Percentiles rank a stretch among this genome's conserved stretches.
Conservation (phyloP, 1,139 yeast genomes). For the Ogataea hybrid region DNA sequence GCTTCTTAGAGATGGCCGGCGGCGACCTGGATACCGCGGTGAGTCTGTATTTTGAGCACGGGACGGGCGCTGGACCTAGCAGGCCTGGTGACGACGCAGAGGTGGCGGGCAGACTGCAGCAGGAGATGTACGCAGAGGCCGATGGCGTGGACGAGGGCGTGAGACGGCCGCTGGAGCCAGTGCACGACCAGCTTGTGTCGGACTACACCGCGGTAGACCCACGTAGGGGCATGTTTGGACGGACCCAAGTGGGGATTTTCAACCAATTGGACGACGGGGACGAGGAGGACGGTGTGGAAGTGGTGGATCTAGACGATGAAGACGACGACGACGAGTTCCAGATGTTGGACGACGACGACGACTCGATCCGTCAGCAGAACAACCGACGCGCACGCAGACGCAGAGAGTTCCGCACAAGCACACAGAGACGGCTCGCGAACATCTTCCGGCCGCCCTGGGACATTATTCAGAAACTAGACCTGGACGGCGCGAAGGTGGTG, state of each 20-base stretch:
- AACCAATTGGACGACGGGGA: conserved; percentile 41
- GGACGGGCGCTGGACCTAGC: conserved; percentile 32
- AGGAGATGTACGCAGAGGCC: conserved; percentile 51
- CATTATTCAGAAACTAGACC: conserved; percentile 60
- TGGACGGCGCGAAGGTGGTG: conserved; percentile 68
- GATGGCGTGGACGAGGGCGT: conserved; percentile 50
- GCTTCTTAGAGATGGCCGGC: conserved; percentile 77
- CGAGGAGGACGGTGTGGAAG: conserved; percentile 23
- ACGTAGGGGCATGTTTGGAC: conserved; percentile 39
- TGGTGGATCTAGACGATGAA: conserved; percentile 26
- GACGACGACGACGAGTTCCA: conserved; percentile 29
- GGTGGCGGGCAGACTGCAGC: conserved; percentile 62
- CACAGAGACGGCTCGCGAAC: conserved; percentile 72
- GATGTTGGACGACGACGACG: conserved; percentile 24
- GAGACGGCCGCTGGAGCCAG: conserved; percentile 75
- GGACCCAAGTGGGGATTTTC: conserved; percentile 45
- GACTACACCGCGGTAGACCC: conserved; percentile 20
- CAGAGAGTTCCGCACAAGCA: conserved; percentile 39
- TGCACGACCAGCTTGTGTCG: conserved; percentile 66
- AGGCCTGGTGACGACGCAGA: conserved; percentile 49
- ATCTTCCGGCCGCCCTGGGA: conserved; percentile 95
- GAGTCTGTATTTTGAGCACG: conserved; percentile 77
- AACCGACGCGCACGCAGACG: conserved; percentile 32
- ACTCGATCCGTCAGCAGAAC: conserved; percentile 19
- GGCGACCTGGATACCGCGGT: conserved; percentile 84